phyloP scores from a whole-genome alignment of 805 yeast species.

The Yarrowia divulgata region DNA sequence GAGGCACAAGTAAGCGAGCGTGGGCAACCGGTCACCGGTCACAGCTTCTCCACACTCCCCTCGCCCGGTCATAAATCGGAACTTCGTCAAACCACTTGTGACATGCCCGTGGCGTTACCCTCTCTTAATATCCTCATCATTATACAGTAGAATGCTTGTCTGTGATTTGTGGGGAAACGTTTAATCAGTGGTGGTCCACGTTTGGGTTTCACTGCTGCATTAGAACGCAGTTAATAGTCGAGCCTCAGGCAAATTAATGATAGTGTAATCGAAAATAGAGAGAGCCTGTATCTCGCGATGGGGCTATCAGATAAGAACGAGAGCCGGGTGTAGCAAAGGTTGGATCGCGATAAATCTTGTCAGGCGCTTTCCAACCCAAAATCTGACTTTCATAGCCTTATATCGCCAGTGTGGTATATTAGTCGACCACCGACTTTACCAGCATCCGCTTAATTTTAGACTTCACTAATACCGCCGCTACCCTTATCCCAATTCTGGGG shows the following conservation, averaged over 20 bases:
- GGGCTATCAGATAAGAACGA: background rate
- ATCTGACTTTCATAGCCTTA: background rate
- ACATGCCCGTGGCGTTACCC: conserved; percentile 2
- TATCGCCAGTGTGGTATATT: background rate
- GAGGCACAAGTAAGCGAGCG: too few species aligned
- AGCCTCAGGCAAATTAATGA: conserved; percentile 25
- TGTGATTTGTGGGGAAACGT: conserved; percentile 37
- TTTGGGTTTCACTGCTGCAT: background rate
- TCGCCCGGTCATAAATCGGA: conserved; percentile 2
- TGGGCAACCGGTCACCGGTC: too few species aligned
- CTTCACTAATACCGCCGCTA: background rate
- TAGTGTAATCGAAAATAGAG: conserved; percentile 20
- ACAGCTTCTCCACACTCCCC: conserved; percentile 14
- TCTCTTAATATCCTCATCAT: too few species aligned
- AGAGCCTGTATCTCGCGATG: background rate
- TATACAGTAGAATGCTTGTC: conserved; percentile 10
- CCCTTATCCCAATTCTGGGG: conserved; percentile 37
- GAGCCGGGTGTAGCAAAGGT: background rate
- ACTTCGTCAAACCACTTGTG: background rate
- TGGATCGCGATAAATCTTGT: too few species aligned
- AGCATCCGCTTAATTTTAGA: background rate
- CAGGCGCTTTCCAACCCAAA: background rate
- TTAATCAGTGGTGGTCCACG: background rate
- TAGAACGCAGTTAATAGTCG: background rate
- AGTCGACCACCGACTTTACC: background rate